A percentile compares a stretch with the other conserved stretches of the same genome.
phyloP scores from a whole-genome alignment of 164 flowering plant genomes.

The Tetrastigma voinierianum region DNA sequence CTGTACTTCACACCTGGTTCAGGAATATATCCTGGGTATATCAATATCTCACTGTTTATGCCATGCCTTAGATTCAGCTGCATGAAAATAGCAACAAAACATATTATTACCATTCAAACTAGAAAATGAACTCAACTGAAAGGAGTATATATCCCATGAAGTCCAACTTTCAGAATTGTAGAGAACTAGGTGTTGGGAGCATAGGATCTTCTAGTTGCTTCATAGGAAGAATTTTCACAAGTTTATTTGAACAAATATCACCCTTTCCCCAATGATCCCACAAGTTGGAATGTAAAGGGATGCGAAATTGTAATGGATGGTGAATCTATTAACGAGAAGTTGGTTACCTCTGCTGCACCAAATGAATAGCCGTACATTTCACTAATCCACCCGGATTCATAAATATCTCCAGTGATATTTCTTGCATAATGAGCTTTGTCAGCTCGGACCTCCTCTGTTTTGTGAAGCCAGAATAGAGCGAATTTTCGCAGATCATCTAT shows the following conservation, averaged over 20 bases:
- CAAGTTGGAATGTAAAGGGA: background rate
- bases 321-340: background rate
- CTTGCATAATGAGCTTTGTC: conserved; percentile 85
- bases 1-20: conserved; percentile 65
- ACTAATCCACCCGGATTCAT: conserved; percentile 93
- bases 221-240: background rate
- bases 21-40: conserved; percentile 95
- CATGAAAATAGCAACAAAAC: conserved; percentile 20
- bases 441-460: conserved; percentile 95
- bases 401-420: conserved; percentile 86
- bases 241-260: background rate
- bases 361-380: conserved; percentile 99
- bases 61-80: conserved; percentile 82
- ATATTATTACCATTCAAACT: background rate
- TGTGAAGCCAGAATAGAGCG: conserved; percentile 89
- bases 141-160: background rate
- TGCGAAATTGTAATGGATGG: background rate
- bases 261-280: background rate
- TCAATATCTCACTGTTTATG: conserved; percentile 62
- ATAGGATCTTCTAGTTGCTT: background rate
- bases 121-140: background rate
- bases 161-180: background rate
- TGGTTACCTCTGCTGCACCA: conserved; percentile 94
- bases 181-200: background rate
- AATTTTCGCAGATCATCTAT: conserved; percentile 84